These are phyloP conservation scores for Claviceps sorghi DNA, from an alignment of 2,329 filamentous ascomycete genomes.

Conservation along the genomic window DNA sequence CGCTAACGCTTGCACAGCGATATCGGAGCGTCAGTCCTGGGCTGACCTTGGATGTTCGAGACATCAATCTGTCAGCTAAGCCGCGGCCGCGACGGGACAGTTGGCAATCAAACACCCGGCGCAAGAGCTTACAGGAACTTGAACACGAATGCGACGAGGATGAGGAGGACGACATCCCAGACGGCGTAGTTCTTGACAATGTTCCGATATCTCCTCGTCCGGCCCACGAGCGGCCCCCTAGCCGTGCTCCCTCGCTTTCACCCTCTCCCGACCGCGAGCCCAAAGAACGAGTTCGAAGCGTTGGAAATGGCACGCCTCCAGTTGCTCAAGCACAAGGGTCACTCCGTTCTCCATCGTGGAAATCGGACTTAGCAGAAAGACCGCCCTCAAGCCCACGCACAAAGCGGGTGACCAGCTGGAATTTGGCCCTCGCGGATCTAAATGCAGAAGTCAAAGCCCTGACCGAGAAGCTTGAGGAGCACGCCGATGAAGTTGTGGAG, in stretches of 20 bases:
- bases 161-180: conserved; percentile 63
- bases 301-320: conserved; percentile 51
- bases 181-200: conserved; percentile 66
- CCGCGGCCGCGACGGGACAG: conserved; percentile 41
- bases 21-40: conserved; percentile 39
- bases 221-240: conserved; percentile 38
- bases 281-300: conserved; percentile 37
- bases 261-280: conserved; percentile 37
- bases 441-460: conserved; percentile 59
- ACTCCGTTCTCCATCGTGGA: conserved; percentile 42
- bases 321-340: conserved; percentile 45
- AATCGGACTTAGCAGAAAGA: conserved; percentile 27
- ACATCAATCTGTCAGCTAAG: conserved; percentile 22
- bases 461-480: conserved; percentile 68
- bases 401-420: conserved; percentile 59
- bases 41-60: conserved; percentile 29
- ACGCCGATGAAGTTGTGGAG: conserved; percentile 47
- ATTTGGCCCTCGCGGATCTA: conserved; percentile 50
- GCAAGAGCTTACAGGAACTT: conserved; percentile 55
- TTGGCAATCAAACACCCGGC: conserved; percentile 53
- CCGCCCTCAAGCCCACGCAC: conserved; percentile 28
- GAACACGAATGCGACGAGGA: conserved; percentile 67
- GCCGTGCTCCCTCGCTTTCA: conserved; percentile 36
- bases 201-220: conserved; percentile 67
- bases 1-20: conserved; percentile 24